Percentiles rank a stretch among this genome's conserved stretches.
These are phyloP conservation scores for Pleurotus tuoliensis DNA, from an alignment of 768 basidiomycete genomes.

Conservation along the genomic window DNA sequence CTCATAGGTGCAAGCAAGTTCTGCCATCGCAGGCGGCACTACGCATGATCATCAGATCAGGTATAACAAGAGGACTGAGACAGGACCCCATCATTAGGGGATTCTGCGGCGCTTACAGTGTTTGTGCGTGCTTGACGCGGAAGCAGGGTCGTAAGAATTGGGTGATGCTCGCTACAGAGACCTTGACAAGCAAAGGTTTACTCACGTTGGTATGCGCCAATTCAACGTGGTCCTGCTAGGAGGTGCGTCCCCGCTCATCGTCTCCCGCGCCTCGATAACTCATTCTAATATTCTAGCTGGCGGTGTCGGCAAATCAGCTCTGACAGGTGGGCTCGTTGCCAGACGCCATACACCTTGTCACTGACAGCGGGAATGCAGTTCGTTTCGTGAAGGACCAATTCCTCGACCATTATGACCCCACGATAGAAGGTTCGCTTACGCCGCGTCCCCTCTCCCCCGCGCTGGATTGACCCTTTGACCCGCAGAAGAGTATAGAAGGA, in stretches of 20 bases:
- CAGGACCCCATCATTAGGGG: no score
- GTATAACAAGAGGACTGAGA: no score
- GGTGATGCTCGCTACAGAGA: no score
- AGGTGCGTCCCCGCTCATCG: slow-evolving; percentile 38
- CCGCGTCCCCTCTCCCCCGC: not conserved
- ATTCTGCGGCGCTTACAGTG: no score
- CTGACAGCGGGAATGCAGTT: slow-evolving; percentile 30
- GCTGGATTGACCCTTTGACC: slow-evolving; percentile 11
- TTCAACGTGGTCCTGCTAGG: slow-evolving; percentile 81
- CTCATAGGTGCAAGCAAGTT: no score
- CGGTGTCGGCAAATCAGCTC: slow-evolving; percentile 85
- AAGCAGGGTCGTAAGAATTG: no score
- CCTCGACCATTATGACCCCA: slow-evolving; percentile 76
- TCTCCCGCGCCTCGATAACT: slow-evolving; percentile 2
- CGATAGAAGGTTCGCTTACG: slow-evolving; percentile 64
- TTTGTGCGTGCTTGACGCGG: no score
- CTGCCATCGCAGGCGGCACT: no score
- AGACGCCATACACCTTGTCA: not conserved
- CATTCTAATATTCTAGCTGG: slow-evolving; percentile 50
- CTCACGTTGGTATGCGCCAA: slow-evolving; percentile 46
- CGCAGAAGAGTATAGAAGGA: slow-evolving; percentile 68
- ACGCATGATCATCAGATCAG: no score
- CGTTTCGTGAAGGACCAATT: slow-evolving; percentile 73
- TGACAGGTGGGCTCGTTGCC: slow-evolving; percentile 44
- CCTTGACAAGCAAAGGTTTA: no score